Base-by-base conservation (phyloP, 257 asterid genomes). In the Capsicum pubescens region DNA sequence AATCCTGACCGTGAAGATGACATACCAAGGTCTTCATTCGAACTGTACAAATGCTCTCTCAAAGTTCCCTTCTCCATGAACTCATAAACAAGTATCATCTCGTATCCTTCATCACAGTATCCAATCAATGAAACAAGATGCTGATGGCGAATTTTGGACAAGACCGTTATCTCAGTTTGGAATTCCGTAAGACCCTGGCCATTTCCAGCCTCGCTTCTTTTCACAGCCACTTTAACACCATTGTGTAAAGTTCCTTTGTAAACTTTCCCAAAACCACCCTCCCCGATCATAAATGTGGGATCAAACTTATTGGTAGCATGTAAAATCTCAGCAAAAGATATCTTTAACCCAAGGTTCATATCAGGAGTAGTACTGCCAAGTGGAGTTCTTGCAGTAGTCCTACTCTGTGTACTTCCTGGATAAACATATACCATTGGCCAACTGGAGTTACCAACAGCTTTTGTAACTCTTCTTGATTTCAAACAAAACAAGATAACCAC, bases 81-180 rank as follows among this genome's bases (percentile, higher is more conserved):
- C 85, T 91, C 95, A 9, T 91, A 91, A 4, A 93, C 91, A 0
- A 93, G 89, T 12, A 91, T 86, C 97, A 93, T 90, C 85, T 91
- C 95, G 0, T 87, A 58, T 83, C 80, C 48, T 59, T 91, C 94
- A 11, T 90, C 88, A 46, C 97, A 93, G 59, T 90, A 93, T 0
- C 97, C 97, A 9, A 93, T 87, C 89, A 93, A 42, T 0, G 95
- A 91, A 56, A 93, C 97, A 1, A 93, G 90, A 84, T 91, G 93
- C 0, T 86, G 91, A 84, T 91, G 94, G 4, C 90, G 91, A 19
- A 93, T 90, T 46, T 87, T 89, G 81, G 97, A 91, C 26, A 91
- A 56, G 52, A 93, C 50, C 83, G 35, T 84, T 66, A 93, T 89
- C 81, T 93, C 95, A 0, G 92, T 93, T 21, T 90, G 92, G 79